Evolutionary conservation across 2,329 filamentous ascomycete species (phyloP).

Genomic region (Colletotrichum shisoi): DNA sequence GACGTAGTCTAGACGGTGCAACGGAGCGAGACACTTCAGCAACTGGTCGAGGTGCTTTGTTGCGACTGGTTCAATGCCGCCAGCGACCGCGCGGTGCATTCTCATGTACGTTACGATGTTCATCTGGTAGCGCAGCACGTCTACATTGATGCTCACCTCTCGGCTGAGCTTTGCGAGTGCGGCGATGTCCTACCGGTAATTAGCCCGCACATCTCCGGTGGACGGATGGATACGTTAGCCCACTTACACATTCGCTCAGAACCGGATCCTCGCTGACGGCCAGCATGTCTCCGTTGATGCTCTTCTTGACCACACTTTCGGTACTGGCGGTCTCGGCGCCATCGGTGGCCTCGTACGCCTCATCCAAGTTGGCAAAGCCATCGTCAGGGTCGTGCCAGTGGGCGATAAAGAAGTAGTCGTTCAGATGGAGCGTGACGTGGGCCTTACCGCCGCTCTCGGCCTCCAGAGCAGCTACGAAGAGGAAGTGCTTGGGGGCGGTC

Average conservation of each 20-base stretch:
- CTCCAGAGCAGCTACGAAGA: conserved; percentile 78
- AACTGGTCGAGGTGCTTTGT: conserved; percentile 79
- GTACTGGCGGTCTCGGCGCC: conserved; percentile 49
- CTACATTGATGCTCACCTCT: conserved; percentile 71
- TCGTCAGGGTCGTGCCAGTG: conserved; percentile 80
- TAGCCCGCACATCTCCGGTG: conserved; percentile 19
- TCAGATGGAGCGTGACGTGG: conserved; percentile 67
- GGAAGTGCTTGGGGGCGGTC: conserved; percentile 76
- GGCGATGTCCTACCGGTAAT: conserved; percentile 59
- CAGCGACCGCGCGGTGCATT: conserved; percentile 82
- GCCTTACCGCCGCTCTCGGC: conserved; percentile 57
- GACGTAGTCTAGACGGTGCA: conserved; percentile 82
- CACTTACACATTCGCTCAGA: conserved; percentile 56
- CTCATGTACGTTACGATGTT: conserved; percentile 88
- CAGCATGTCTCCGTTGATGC: conserved; percentile 31
- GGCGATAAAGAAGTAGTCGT: conserved; percentile 86
- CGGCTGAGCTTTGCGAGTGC: conserved; percentile 66
- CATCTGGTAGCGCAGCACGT: conserved; percentile 83
- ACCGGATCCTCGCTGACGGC: conserved; percentile 43
- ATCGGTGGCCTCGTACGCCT: conserved; percentile 54
- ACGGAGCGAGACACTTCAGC: conserved; percentile 75
- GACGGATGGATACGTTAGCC: not conserved
- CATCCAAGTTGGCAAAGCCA: conserved; percentile 78
- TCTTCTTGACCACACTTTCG: conserved; percentile 57
- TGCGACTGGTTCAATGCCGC: conserved; percentile 78